Base-by-base conservation (phyloP, 1,284 basidiomycete genomes). In the Phylloporus sp. region DNA sequence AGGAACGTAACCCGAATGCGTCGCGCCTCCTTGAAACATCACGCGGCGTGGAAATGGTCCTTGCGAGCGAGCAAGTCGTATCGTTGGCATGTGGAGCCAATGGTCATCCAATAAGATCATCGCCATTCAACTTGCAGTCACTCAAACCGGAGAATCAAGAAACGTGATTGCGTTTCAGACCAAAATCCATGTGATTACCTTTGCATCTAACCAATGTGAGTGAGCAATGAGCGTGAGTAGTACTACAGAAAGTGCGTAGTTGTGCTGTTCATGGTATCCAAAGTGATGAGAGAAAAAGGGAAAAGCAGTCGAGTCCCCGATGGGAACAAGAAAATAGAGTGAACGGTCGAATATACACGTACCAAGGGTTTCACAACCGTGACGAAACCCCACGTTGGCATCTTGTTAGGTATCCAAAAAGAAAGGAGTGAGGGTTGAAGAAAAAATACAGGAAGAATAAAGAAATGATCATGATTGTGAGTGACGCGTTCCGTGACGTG, bases 231-330 rank as follows among this genome's bases (percentile, higher is more conserved):
- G 61, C 13, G 69, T 71, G 70, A 47, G 49, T 72, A 67, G 47
- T 72, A 69, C 69, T 72, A 74, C 71, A 72, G 42, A 29, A n/a
- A 55, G 31, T 63, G 69, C 57, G 69, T 72, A 69, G 69, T 70
- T 58, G 61, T 70, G 58, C n/a, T 12, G 37, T 68, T 59, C 28
- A 53, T 56, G 52, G 42, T 60, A 54, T 42, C 17, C 47, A 49
- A 40, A 15, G 15, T 22, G 22, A 29, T 8, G 15, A 26, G 24
- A 17, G 18, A 32, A 32, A 6, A 58, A 50, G 24, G 12, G 44
- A 24, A 31, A 50, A 22, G 3, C 6, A 44, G n/a, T n/a, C n/a
- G n/a, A 44, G n/a, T 44, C 20, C 34, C 34, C 56, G 22, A 10
- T 8, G 13, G 26, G 15, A 24, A 42, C 31, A 37, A 12, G 17